Conservation (phyloP, 1,139 yeast species). For the Protomyces arabidopsidicola region DNA sequence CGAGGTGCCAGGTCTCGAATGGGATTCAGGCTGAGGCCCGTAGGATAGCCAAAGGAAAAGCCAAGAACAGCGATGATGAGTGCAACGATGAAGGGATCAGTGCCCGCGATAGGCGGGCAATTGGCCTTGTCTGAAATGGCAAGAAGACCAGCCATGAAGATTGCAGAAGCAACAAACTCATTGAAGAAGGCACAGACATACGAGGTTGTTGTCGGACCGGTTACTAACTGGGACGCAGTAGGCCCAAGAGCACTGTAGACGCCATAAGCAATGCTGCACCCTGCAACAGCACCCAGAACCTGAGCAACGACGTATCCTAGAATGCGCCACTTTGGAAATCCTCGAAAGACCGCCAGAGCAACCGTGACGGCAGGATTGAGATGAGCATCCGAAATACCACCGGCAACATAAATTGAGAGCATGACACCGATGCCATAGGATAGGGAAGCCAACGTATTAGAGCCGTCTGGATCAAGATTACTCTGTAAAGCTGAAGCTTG, state of each 20-base stretch:
- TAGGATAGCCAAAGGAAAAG: constrained; percentile 47
- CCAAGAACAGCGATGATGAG: constrained; percentile 46
- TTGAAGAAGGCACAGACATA: not conserved
- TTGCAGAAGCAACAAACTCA: not conserved
- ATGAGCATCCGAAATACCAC: constrained; percentile 40
- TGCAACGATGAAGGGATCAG: constrained; percentile 47
- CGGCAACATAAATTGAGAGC: constrained; percentile 32
- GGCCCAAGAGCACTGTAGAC: not conserved
- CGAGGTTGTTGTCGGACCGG: not conserved
- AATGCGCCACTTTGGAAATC: not conserved
- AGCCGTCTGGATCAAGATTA: not conserved
- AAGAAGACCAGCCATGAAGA: constrained; percentile 37
- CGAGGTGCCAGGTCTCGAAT: constrained; percentile 54
- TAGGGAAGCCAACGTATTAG: not conserved
- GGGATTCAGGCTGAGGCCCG: constrained; percentile 50
- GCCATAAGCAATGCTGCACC: not conserved
- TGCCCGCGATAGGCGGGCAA: constrained; percentile 45
- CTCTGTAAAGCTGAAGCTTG: not conserved
- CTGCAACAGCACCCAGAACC: not conserved
- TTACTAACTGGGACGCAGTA: not conserved
- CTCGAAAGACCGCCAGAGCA: constrained; percentile 24
- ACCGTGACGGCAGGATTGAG: constrained; percentile 40
- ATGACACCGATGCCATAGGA: not conserved
- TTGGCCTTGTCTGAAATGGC: constrained; percentile 37
- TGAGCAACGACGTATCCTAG: not conserved